These are phyloP conservation scores for Saksenaea oblongispora DNA, from an alignment of 371 early-diverging fungal genomes.

Conservation along the genomic window DNA sequence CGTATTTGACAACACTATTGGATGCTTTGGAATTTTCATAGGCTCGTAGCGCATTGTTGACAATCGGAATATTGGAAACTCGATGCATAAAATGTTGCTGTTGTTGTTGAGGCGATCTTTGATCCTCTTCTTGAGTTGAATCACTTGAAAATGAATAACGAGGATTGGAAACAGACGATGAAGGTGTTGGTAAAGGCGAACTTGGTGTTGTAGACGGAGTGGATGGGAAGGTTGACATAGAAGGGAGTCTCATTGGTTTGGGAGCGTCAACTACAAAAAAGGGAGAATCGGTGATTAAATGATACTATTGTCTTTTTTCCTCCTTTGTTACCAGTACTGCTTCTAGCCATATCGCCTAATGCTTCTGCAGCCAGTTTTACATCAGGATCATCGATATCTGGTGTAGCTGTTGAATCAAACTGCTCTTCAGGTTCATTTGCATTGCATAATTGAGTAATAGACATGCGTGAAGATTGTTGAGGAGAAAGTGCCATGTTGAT, in stretches of 20 bases:
- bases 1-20: slow-evolving; percentile 58
- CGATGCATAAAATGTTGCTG: slow-evolving; percentile 67
- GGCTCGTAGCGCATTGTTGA: slow-evolving; percentile 73
- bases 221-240: slow-evolving; percentile 20
- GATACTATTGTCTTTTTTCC: slow-evolving; percentile 2
- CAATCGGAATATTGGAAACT: slow-evolving; percentile 78
- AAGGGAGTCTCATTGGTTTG: slow-evolving; percentile 26
- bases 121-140: slow-evolving; percentile 23
- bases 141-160: slow-evolving; percentile 29
- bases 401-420: not conserved
- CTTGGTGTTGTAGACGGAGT: slow-evolving; percentile 34
- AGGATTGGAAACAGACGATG: slow-evolving; percentile 16
- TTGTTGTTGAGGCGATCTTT: slow-evolving; percentile 1
- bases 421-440: slow-evolving; percentile 1
- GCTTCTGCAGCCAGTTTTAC: slow-evolving; percentile 70
- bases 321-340: slow-evolving; percentile 1
- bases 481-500: slow-evolving; percentile 11
- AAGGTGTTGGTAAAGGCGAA: slow-evolving; percentile 36
- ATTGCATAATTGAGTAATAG: slow-evolving; percentile 33
- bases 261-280: slow-evolving; percentile 2
- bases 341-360: slow-evolving; percentile 61
- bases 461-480: slow-evolving; percentile 31
- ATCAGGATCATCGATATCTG: slow-evolving; percentile 44
- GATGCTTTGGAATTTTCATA: slow-evolving; percentile 79
- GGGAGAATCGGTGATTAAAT: not conserved